Conservation (phyloP, 352 stramenopile species). For the Pythium sp. region DNA sequence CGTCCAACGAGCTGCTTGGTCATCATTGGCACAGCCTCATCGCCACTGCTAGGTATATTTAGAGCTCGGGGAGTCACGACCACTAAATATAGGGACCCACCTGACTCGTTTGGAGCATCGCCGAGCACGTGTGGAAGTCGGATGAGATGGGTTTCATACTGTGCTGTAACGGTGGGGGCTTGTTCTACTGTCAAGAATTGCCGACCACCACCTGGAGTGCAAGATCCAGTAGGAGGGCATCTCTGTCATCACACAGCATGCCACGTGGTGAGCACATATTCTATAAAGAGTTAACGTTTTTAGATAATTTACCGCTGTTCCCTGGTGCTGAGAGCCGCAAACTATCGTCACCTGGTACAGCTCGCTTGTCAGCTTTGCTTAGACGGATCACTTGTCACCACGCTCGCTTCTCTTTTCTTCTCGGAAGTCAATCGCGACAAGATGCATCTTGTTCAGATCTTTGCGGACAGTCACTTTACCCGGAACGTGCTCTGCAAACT, state of each 20-base stretch:
- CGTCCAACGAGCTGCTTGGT: neutral
- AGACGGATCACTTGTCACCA: neutral
- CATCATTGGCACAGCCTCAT: neutral
- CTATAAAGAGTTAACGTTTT: neutral
- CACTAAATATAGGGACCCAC: neutral
- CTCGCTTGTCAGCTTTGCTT: neutral
- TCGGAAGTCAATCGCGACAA: constrained; percentile 66
- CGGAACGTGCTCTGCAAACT: constrained; percentile 58
- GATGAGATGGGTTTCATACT: neutral
- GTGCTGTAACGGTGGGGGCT: neutral
- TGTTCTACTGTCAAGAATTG: neutral
- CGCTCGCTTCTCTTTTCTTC: constrained; percentile 4
- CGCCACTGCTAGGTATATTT: neutral
- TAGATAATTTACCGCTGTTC: constrained; percentile 1
- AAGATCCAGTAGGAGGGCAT: neutral
- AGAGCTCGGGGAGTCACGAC: neutral
- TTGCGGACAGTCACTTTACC: constrained; percentile 54
- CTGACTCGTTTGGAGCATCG: neutral
- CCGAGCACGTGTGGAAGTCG: neutral
- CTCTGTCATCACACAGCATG: neutral
- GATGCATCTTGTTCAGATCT: constrained; percentile 80
- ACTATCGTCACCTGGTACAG: neutral
- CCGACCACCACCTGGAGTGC: neutral
- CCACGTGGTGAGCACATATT: neutral
- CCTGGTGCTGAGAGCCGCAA: neutral